A percentile compares a stretch with the other conserved stretches of the same genome.
phyloP scores from a whole-genome alignment of 2,329 filamentous ascomycete genomes.

The Pseudogymnoascus sp. region DNA sequence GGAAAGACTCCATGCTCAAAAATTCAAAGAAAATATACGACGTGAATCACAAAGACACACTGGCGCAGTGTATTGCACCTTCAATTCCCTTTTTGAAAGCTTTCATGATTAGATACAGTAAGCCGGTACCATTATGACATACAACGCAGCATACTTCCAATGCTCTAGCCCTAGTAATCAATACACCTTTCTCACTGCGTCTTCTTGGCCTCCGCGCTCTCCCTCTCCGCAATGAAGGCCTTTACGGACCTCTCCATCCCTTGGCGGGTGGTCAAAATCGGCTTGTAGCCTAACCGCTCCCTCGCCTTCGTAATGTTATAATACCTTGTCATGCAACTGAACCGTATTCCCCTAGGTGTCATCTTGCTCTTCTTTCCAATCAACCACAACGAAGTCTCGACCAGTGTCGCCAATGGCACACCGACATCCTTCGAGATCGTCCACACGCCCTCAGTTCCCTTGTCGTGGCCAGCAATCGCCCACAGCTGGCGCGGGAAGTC shows the following conservation, averaged over 20 bases:
- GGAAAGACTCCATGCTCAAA: not conserved
- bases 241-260: conserved; percentile 38
- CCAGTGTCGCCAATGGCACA: conserved; percentile 43
- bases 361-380: conserved; percentile 49
- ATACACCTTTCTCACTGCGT: conserved; percentile 16
- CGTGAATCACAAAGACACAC: no score
- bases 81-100: not conserved
- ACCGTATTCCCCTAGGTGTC: conserved; percentile 40
- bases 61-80: not conserved
- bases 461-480: conserved; percentile 49
- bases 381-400: conserved; percentile 45
- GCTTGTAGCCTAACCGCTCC: conserved; percentile 60
- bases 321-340: conserved; percentile 69
- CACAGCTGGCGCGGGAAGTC: conserved; percentile 77
- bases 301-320: conserved; percentile 72
- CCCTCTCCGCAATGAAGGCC: conserved; percentile 22
- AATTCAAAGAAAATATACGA: not conserved
- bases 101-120: not conserved
- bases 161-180: not conserved
- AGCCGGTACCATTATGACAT: not conserved
- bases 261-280: conserved; percentile 59
- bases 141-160: not conserved
- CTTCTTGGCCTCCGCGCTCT: conserved; percentile 25
- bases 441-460: conserved; percentile 50
- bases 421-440: conserved; percentile 45